Evolutionary conservation across 2,329 filamentous ascomycete genomes (phyloP), one percentile per base, ranked within the genome.

Genomic region (Aspergillus calidoustus): DNA sequence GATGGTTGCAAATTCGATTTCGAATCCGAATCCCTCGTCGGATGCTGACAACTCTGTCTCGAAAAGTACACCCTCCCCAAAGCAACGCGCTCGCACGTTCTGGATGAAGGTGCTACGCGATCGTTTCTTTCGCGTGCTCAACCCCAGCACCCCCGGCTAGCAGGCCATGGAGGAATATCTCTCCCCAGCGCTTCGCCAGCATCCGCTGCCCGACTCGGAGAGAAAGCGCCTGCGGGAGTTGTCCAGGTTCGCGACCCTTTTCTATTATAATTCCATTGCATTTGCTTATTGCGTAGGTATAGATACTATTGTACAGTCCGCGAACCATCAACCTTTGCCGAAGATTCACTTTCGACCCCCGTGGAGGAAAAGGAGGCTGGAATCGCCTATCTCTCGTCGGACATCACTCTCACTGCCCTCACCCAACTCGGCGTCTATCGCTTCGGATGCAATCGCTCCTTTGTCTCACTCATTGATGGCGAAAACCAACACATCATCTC

Each of bases 391-490:
- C 46, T 57, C 19, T 49, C 54, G 44, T 49, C 54, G n/a, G 54
- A 57, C 49, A 57, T 57, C 22, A 65, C 68, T 53, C 74, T 86
- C 44, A 82, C 81, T 1, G 80, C 81, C 11, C 77, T 85, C 57
- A 80, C 82, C 13, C 81, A 85, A 66, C 76, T 85, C 5, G 83
- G 77, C 1, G 73, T 78, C 9, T 74, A 80, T 63, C 76, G 78
- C 34, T 72, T 83, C 5, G 72, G 76, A 22, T 78, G 76, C 9
- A 70, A 69, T 17, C 76, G 80, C 25, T 73, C 78, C 2, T 70
- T 84, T 30, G 76, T 85, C 51, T 84, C 82, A 3, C 70, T 85
- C 30, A 82, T 85, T 63, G 82, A 84, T 60, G 69, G 70, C 3
- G 69, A 75, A 1, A 68, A 76, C 57, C 80, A 85, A 62, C 66